Conservation (phyloP, 441 rosid species). For the Raphanus hybrid region DNA sequence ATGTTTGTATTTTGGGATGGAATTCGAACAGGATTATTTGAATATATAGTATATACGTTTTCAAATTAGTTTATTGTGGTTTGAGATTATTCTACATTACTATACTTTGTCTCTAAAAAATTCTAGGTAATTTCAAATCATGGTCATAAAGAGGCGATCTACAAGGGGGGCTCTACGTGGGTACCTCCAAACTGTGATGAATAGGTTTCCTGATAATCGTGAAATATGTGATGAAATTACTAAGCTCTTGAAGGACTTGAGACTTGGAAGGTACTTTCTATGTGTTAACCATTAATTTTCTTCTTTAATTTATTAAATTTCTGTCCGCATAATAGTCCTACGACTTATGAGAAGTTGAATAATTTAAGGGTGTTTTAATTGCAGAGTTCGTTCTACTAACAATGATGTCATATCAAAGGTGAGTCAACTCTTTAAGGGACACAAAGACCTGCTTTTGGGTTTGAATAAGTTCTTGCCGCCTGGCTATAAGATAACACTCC, state of each 20-base stretch:
- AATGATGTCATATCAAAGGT: slow-evolving; percentile 3
- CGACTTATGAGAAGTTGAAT: not conserved
- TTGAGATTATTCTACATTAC: not conserved
- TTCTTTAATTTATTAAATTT: not conserved
- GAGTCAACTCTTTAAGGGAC: not conserved
- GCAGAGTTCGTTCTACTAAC: not conserved
- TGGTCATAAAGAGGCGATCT: slow-evolving; percentile 29
- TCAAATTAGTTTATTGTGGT: too few species aligned
- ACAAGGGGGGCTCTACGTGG: slow-evolving; percentile 56
- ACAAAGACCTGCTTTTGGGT: not conserved
- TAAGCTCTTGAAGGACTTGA: not conserved
- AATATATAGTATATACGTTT: too few species aligned
- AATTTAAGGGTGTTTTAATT: not conserved
- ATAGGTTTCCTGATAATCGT: slow-evolving; percentile 74
- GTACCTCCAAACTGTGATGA: slow-evolving; percentile 79
- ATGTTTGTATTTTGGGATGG: not conserved
- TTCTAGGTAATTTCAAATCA: slow-evolving; percentile 63
- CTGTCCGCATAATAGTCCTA: not conserved
- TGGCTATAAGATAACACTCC: not conserved
- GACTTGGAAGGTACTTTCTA: not conserved
- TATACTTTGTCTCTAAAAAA: slow-evolving; percentile 19
- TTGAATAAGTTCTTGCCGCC: not conserved
- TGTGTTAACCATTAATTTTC: not conserved
- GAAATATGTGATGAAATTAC: slow-evolving; percentile 44
- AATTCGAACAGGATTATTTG: too few species aligned